A percentile compares a stretch with the other conserved stretches of the same genome.
Evolutionary conservation across 1,284 basidiomycete genomes (phyloP).

Genomic region (Coniferiporia weirii): DNA sequence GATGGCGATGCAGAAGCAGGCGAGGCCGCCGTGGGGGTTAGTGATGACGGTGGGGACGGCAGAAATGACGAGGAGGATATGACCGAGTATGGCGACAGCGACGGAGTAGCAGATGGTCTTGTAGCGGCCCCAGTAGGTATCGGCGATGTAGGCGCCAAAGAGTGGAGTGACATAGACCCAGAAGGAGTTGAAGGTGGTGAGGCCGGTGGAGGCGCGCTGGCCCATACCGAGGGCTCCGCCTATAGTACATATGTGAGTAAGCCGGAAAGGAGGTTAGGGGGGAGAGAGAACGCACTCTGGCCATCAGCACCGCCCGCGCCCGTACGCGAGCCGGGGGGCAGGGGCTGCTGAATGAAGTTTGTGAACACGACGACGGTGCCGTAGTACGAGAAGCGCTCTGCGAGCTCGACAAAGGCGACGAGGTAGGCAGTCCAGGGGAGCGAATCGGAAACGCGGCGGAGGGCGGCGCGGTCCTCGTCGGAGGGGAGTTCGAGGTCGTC

Average conservation of each 20-base stretch:
- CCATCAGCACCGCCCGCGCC: conserved; percentile 53
- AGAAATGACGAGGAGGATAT: conserved; percentile 70
- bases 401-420: conserved; percentile 65
- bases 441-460: conserved; percentile 57
- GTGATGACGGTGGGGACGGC: conserved; percentile 69
- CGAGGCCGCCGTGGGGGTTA: conserved; percentile 49
- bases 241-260: background rate
- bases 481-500: conserved; percentile 60
- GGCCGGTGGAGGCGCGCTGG: conserved; percentile 63
- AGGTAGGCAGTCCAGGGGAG: conserved; percentile 65
- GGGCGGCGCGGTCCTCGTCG: conserved; percentile 55
- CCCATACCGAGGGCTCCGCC: conserved; percentile 64
- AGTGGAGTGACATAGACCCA: conserved; percentile 60
- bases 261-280: background rate
- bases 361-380: conserved; percentile 66
- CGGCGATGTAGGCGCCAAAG: conserved; percentile 67
- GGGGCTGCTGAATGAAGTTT: conserved; percentile 68
- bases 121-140: conserved; percentile 69
- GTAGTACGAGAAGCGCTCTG: conserved; percentile 73
- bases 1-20: conserved; percentile 59
- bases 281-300: conserved; percentile 28
- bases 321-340: conserved; percentile 61
- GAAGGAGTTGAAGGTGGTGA: conserved; percentile 60
- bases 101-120: conserved; percentile 64
- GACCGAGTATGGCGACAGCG: conserved; percentile 55